Evolutionary conservation across 805 yeast species (phyloP).

Genomic region (Yarrowia deformans): DNA sequence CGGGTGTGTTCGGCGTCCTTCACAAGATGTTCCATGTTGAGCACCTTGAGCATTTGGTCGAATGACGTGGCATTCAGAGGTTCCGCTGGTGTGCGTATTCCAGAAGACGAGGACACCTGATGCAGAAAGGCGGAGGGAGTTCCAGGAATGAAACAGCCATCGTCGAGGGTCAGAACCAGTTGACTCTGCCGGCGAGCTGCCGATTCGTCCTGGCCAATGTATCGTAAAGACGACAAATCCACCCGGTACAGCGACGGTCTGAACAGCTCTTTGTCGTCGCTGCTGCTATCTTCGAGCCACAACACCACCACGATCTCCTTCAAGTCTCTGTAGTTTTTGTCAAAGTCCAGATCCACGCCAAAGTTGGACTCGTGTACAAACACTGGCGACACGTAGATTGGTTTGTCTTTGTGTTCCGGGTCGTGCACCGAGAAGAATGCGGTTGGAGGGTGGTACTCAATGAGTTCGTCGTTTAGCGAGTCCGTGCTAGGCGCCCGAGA

Average conservation of each 20-base stretch:
- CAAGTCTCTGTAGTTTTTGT: conserved; percentile 18
- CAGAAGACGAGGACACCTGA: conserved; percentile 20
- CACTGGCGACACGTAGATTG: conserved; percentile 27
- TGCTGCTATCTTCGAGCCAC: conserved; percentile 25
- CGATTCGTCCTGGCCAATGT: conserved; percentile 33
- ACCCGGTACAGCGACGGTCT: not conserved
- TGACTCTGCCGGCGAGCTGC: conserved; percentile 9
- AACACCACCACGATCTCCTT: conserved; percentile 8
- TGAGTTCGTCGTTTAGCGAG: conserved; percentile 12
- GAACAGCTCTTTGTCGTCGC: conserved; percentile 7
- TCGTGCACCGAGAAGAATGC: conserved; percentile 34
- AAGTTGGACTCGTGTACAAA: conserved; percentile 27
- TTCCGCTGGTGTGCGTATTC: conserved; percentile 31
- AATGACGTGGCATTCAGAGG: conserved; percentile 17
- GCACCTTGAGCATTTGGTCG: conserved; percentile 34
- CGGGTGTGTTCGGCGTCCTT: conserved; percentile 25
- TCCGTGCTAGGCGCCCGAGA: conserved; percentile 1
- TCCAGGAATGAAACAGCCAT: conserved; percentile 30
- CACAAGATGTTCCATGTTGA: conserved; percentile 34
- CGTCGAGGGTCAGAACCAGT: conserved; percentile 11
- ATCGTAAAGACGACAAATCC: conserved; percentile 9
- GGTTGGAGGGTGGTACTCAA: conserved; percentile 23
- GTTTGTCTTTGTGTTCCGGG: conserved; percentile 8
- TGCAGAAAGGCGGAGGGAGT: conserved; percentile 12
- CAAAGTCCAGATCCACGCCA: conserved; percentile 30